These are phyloP conservation scores for Drechslerella coelobrocha DNA, from an alignment of 2,329 filamentous ascomycete species.

Conservation along the genomic window DNA sequence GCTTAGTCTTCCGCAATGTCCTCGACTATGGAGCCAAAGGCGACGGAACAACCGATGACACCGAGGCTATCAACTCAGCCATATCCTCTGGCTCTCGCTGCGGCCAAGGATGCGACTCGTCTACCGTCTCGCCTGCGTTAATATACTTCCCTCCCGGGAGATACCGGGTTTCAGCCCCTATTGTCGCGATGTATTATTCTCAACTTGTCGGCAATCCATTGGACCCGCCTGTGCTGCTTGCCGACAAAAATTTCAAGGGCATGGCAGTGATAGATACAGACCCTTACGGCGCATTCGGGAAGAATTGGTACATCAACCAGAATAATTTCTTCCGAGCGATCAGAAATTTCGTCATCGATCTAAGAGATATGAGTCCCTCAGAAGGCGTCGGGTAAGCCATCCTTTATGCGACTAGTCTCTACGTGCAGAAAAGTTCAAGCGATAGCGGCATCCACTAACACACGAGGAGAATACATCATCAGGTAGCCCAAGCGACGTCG, in stretches of 20 bases:
- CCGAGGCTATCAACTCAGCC: constrained; percentile 76
- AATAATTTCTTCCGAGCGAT: constrained; percentile 84
- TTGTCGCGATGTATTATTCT: constrained; percentile 90
- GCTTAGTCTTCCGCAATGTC: constrained; percentile 49
- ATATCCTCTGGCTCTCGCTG: constrained; percentile 79
- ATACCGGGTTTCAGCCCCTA: constrained; percentile 78
- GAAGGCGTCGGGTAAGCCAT: constrained; percentile 57
- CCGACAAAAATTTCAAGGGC: constrained; percentile 73
- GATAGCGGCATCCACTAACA: constrained; percentile 60
- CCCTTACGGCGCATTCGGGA: constrained; percentile 78
- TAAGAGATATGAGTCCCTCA: constrained; percentile 70
- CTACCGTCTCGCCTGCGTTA: constrained; percentile 79
- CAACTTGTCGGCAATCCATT: constrained; percentile 79
- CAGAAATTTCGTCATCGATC: constrained; percentile 80
- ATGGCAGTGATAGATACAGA: constrained; percentile 91
- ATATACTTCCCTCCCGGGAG: constrained; percentile 92
- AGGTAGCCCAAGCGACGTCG: constrained; percentile 69
- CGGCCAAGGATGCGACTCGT: constrained; percentile 79
- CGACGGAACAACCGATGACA: constrained; percentile 73
- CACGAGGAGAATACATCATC: constrained; percentile 68
- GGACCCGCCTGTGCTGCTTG: constrained; percentile 71
- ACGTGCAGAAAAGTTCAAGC: neutral
- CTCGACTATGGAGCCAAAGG: constrained; percentile 47
- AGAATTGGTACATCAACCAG: constrained; percentile 82
- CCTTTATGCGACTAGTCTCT: neutral